A percentile compares a stretch with the other conserved stretches of the same genome.
Evolutionary conservation across 2,329 filamentous ascomycete species (phyloP).

Genomic region (Tolypocladium inflatum): DNA sequence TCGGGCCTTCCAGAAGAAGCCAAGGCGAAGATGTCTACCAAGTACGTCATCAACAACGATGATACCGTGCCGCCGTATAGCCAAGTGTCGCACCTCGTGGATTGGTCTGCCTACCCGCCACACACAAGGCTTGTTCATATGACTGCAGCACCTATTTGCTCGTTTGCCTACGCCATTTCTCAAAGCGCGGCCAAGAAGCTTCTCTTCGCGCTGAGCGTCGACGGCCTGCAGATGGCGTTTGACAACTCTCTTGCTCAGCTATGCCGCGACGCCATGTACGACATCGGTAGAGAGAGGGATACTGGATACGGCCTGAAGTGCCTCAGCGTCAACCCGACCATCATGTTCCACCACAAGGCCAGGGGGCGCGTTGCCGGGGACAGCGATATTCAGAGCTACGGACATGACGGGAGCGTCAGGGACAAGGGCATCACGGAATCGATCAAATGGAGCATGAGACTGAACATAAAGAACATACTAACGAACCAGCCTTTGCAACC

Average conservation of each 20-base stretch:
- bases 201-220: conserved; percentile 32
- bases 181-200: conserved; percentile 30
- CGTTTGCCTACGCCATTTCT: conserved; percentile 33
- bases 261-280: conserved; percentile 30
- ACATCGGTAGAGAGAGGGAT: conserved; percentile 8
- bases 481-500: conserved; percentile 13
- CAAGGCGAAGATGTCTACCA: conserved; percentile 3
- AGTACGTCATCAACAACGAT: conserved; percentile 17
- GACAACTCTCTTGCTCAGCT: conserved; percentile 33
- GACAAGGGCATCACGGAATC: conserved; percentile 21
- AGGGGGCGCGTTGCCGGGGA: conserved; percentile 17
- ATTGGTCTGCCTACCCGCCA: conserved; percentile 22
- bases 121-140: conserved; percentile 33
- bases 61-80: conserved; percentile 20
- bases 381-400: conserved; percentile 18
- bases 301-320: conserved; percentile 12
- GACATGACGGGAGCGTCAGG: conserved; percentile 10
- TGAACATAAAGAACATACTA: conserved; percentile 20
- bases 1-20: conserved; percentile 2
- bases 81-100: conserved; percentile 12
- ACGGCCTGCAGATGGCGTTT: conserved; percentile 25
- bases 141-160: conserved; percentile 31
- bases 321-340: conserved; percentile 21
- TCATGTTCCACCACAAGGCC: conserved; percentile 23
- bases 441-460: conserved; percentile 19